Base-by-base conservation (phyloP, 495 filamentous ascomycete species). In the Eremomyces bilateralis region DNA sequence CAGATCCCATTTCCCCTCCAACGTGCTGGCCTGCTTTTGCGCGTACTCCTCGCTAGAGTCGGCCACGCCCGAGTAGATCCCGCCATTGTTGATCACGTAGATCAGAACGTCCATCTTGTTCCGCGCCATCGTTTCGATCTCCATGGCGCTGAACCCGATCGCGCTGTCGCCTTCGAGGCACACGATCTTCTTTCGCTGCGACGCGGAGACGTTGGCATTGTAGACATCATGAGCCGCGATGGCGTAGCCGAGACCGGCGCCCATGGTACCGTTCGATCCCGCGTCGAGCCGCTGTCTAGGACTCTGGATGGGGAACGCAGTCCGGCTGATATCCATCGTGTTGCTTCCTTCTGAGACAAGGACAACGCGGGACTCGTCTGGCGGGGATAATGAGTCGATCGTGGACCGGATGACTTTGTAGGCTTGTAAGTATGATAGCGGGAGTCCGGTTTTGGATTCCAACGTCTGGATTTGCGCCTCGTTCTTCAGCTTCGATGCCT, bases 321-420 rank as follows among this genome's bases (percentile, higher is more conserved):
- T 60, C n/a, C 70, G 63, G 2, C 64, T 67, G 28, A 74, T 73
- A 42, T 73, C 68, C 71, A 75, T 73, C 12, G 69, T 71, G 49
- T 74, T 74, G 17, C 70, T 69, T 29, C 71, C 71, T 53, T 76
- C 71, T 1, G 68, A 72, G 35, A 75, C 53, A 39, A 73, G 73
- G 13, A 74, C 63, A 18, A 73, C 59, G 35, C 53, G 47, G 6
- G 67, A 67, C 4, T 60, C 50, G 15, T 60, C 52, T 0, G 52
- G 47, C 4, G 49, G 59, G 2, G 51, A 52, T n/a, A n/a, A 27
- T 58, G 45, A 27, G 13, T 27, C 24, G 13, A 8, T 27, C 24
- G 24, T 27, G 0, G 46, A 36, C 31, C 67, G 63, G 46, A 76
- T 65, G 36, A 65, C 50, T 16, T 64, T 52, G 49, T 69, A 73